Evolutionary conservation across 202 grass and related monocot species (phyloP), one percentile per base, ranked within the genome.

Genomic region (Miscanthus sacchariflorus): DNA sequence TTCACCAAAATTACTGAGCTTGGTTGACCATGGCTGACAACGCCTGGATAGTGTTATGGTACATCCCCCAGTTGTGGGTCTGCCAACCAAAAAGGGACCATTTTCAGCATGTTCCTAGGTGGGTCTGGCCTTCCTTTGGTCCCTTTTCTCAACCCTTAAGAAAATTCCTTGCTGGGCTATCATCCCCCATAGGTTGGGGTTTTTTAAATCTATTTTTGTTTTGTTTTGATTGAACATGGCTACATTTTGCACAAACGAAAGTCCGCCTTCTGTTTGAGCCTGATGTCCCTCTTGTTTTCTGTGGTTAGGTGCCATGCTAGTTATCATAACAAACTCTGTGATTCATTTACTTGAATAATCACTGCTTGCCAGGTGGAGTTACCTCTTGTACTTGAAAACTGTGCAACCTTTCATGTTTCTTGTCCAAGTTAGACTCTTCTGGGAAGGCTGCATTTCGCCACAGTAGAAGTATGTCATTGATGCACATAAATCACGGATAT

Each of bases 171-270:
- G 63, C 10, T 28, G 11, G 24, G 63, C 24, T 66, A 28, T 66
- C 63, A 12, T 27, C 23, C 9, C 23, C 23, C 23, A 27, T 65
- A 27, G 23, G 61, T 65, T 52, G 5, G n/a, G 9, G n/a, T 64
- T 58, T 58, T 64, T 64, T 25, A 24, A 64, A 63, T 63, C 2
- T 63, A 23, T 63, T 64, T 64, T 64, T 25, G 2, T 21, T 21
- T 56, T 58, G 54, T 58, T 58, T 58, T 58, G 18, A 21, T 59
- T 61, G 58, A 61, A 11, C 58, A 84, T 84, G 33, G 14, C n/a
- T 66, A 56, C 4, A 64, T 65, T 64, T 73, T 74, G 72, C 6
- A 73, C 43, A 74, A 80, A 12, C 7, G 74, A 80, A 85, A 84
- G 58, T 43, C 50, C 35, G 69, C 49, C 21, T 14, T 74, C 70